Evolutionary conservation across 306 rosid genomes (phyloP).

Genomic region (Lathyrus sativus): DNA sequence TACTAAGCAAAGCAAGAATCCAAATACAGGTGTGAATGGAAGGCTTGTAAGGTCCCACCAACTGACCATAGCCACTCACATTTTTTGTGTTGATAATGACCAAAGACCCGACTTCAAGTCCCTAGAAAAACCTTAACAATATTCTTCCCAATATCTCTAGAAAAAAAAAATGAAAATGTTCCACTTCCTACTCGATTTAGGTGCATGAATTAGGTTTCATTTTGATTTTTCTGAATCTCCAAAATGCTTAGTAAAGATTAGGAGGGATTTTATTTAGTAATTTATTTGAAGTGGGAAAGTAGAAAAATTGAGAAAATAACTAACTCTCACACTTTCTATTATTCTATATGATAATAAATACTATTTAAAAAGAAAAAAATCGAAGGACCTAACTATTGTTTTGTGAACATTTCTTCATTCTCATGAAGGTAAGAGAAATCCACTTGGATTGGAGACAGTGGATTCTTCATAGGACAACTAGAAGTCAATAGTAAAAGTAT

Average conservation of each 20-base stretch:
- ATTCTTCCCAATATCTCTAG: no score
- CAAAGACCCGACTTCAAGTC: not conserved
- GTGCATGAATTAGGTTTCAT: no score
- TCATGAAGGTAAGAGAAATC: not conserved
- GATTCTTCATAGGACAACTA: conserved; percentile 25
- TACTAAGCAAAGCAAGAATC: conserved; percentile 24
- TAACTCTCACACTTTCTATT: conserved; percentile 10
- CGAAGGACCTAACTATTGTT: conserved; percentile 16
- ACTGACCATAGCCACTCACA: not conserved
- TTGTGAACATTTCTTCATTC: not conserved
- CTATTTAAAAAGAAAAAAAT: not conserved
- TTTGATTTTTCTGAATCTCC: not conserved
- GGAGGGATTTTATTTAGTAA: not conserved
- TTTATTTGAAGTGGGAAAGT: conserved; percentile 19
- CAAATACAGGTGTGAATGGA: conserved; percentile 37
- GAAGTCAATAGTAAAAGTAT: not conserved
- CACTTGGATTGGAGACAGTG: conserved; percentile 8
- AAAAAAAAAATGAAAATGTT: no score
- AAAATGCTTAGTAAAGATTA: conserved; percentile 1
- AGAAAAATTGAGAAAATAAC: conserved; percentile 27
- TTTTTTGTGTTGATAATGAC: conserved; percentile 24
- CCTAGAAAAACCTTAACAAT: not conserved
- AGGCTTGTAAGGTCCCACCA: conserved; percentile 28
- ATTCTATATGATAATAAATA: conserved; percentile 14
- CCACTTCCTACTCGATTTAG: no score